Base-by-base conservation (phyloP, 2,329 filamentous ascomycete genomes). In the Fusarium virguliforme region DNA sequence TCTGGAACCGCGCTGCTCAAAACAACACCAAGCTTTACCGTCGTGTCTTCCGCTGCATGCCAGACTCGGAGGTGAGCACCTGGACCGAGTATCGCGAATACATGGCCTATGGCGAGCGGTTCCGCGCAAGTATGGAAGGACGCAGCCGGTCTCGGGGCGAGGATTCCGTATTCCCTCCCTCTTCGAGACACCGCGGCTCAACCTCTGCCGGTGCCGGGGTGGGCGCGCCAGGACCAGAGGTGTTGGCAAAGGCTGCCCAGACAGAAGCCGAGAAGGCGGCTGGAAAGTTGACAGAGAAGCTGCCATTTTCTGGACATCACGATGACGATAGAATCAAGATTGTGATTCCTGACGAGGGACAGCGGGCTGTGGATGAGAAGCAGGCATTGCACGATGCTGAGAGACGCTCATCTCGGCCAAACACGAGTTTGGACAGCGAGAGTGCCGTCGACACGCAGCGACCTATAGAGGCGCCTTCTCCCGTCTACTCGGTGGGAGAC, bases 1-100 rank as follows among this genome's bases (percentile, higher is more conserved):
- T 94, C 2, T 99, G 97, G 97, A 91, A 92, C 71, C 87, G 90
- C 18, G 90, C 94, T 59, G 96, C 96, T 1, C 90, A 92, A 70
- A 98, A 98, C 84, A 99, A 99, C 79, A 99, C 96, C 4, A 95
- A 94, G 78, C 88, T 99, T 53, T 99, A 93, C 83, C 92, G 96
- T 34, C 90, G 92, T 67, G 95, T 99, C 8, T 99, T 99, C 84
- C 91, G 95, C 51, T 98, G 95, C 81, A 97, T 97, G 93, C 96
- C 96, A 1, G 96, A 99, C 79, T 98, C 91, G 57, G 94, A 98
- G 77, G 96, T 97, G 28, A 91, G 90, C 70, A 95, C 92, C 46
- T 99, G 96, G 96, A 91, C 92, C 72, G 93, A 97, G 70, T 99
- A 99, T 81, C 92, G 93, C 70, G 92, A 97, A 72, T 97, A 92